Percentiles rank a stretch among this genome's conserved stretches.
Conservation (phyloP, 805 yeast genomes). For the Candida sanyiensis region DNA sequence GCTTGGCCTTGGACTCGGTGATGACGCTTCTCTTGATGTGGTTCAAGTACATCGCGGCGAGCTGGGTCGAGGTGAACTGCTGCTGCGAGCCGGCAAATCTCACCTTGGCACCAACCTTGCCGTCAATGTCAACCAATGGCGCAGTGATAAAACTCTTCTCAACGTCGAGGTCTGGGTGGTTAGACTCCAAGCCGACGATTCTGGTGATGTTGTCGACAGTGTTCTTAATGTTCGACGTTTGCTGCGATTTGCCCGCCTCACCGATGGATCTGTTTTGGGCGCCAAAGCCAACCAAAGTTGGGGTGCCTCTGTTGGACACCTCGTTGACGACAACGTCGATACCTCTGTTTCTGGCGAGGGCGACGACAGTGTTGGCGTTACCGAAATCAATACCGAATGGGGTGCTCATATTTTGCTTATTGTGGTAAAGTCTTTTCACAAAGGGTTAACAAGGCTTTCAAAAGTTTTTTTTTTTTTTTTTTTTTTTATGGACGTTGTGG, state of each 20-base stretch:
- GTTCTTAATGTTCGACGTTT: conserved; percentile 92
- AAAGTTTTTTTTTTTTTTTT: conserved; percentile 4
- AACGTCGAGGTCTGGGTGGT: conserved; percentile 68
- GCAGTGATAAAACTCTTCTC: conserved; percentile 75
- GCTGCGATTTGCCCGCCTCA: conserved; percentile 93
- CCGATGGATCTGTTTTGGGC: conserved; percentile 85
- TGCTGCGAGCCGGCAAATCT: conserved; percentile 73
- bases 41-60: conserved; percentile 91
- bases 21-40: conserved; percentile 77
- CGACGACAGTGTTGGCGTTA: conserved; percentile 87
- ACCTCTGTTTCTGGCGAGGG: conserved; percentile 97
- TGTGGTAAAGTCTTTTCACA: not conserved
- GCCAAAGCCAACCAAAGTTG: conserved; percentile 89
- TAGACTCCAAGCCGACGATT: conserved; percentile 70
- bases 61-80: conserved; percentile 81
- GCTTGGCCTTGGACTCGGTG: conserved; percentile 70
- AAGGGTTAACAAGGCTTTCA: not conserved
- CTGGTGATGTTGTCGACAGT: conserved; percentile 94
- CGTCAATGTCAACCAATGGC: conserved; percentile 67
- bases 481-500: not conserved
- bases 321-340: conserved; percentile 97
- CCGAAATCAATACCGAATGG: conserved; percentile 99
- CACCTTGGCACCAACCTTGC: conserved; percentile 80
- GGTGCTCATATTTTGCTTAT: conserved; percentile 57
- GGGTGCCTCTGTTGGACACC: conserved; percentile 96